Percentiles rank a stretch among this genome's conserved stretches.
These are phyloP conservation scores for Cyclotella baltica DNA, from an alignment of 108 stramenopile genomes.

Conservation along the genomic window DNA sequence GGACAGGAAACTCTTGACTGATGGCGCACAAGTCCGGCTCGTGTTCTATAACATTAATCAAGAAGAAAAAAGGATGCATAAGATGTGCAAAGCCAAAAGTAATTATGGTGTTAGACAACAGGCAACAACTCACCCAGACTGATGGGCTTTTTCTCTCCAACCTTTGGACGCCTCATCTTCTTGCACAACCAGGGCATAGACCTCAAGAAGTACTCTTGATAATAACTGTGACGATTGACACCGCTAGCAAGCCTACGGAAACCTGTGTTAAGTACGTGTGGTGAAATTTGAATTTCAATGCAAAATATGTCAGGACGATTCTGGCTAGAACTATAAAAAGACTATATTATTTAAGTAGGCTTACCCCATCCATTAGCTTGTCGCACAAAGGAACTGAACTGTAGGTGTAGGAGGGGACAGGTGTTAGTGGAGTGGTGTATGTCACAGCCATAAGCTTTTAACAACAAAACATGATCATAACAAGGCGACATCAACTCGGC, in stretches of 20 bases:
- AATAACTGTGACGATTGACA: slow-evolving; percentile 70
- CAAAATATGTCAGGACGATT: no score
- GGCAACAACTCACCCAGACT: slow-evolving; percentile 36
- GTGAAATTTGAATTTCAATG: no score
- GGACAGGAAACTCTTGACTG: slow-evolving; percentile 56
- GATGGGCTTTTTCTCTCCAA: slow-evolving; percentile 56
- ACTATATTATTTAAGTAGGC: no score
- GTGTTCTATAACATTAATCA: slow-evolving; percentile 1
- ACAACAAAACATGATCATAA: no score
- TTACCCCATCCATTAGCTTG: slow-evolving; percentile 64
- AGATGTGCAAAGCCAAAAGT: not conserved
- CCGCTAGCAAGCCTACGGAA: slow-evolving; percentile 62
- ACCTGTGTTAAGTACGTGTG: no score
- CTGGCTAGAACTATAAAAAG: no score
- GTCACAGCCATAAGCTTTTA: no score
- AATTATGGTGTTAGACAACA: no score
- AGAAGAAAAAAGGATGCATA: not conserved
- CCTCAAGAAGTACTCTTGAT: slow-evolving; percentile 59
- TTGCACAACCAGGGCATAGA: slow-evolving; percentile 49
- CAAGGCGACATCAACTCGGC: no score
- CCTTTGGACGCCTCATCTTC: slow-evolving; percentile 56
- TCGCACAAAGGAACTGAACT: slow-evolving; percentile 60
- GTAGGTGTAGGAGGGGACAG: no score
- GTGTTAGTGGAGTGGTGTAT: no score
- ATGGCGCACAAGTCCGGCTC: slow-evolving; percentile 14